Percentiles rank a stretch among this genome's conserved stretches.
phyloP scores from a whole-genome alignment of 805 yeast genomes.

The Lachancea waltii region DNA sequence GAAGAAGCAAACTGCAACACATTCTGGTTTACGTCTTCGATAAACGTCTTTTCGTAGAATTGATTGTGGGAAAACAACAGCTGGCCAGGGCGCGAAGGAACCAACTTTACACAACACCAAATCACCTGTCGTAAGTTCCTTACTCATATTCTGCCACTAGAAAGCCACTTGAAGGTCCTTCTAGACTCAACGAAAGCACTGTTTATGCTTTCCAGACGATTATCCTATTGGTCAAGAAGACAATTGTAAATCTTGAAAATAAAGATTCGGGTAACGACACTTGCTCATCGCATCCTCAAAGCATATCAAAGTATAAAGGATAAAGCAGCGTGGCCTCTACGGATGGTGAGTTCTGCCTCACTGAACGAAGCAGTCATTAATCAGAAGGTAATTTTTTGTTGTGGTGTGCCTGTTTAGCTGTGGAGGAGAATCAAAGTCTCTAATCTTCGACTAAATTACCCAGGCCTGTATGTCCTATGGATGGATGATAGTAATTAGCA shows the following conservation, averaged over 20 bases:
- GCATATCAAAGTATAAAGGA: constrained; percentile 4
- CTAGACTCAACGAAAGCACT: no score
- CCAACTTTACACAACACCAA: constrained; percentile 33
- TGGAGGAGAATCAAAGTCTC: no score
- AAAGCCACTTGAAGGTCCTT: no score
- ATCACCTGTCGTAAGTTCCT: constrained; percentile 26
- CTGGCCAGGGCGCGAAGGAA: constrained; percentile 33
- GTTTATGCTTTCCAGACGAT: neutral
- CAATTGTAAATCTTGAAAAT: neutral
- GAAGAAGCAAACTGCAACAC: constrained; percentile 32
- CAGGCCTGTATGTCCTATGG: no score
- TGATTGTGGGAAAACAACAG: constrained; percentile 30
- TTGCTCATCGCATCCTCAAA: constrained; percentile 1
- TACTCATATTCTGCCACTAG: constrained; percentile 9
- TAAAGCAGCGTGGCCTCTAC: no score
- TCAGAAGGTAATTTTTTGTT: no score
- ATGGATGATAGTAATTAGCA: no score
- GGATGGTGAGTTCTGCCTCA: no score
- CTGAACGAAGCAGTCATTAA: no score
- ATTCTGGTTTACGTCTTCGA: constrained; percentile 17
- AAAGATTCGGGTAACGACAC: neutral
- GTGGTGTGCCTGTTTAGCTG: no score
- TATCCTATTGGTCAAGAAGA: neutral
- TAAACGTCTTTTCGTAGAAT: constrained; percentile 28
- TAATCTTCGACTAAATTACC: no score